phyloP scores from a whole-genome alignment of 2,329 filamentous ascomycete genomes.

The Cordyceps javanica region DNA sequence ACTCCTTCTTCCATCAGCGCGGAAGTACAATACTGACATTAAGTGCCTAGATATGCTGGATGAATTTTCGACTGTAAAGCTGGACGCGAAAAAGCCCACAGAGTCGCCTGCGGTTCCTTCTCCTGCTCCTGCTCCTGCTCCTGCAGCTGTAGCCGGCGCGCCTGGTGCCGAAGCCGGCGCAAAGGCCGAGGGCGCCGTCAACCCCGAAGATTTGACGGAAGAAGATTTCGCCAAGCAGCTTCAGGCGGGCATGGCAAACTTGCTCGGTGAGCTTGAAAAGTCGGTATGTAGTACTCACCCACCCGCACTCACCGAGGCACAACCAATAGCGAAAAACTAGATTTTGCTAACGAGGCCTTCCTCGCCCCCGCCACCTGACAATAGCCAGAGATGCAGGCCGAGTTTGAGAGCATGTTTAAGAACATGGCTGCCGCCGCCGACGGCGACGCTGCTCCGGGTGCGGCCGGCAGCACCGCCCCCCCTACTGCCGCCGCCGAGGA shows the following conservation, averaged over 20 bases:
- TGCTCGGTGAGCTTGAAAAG: slow-evolving; percentile 66
- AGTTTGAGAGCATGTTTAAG: slow-evolving; percentile 74
- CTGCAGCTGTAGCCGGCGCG: slow-evolving; percentile 14
- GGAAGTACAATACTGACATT: neutral
- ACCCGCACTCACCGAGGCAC: slow-evolving; percentile 6
- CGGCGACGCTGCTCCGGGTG: slow-evolving; percentile 31
- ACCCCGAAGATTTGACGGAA: slow-evolving; percentile 49
- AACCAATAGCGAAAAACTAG: no score
- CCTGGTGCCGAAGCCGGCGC: slow-evolving; percentile 15
- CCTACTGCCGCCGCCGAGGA: slow-evolving; percentile 47
- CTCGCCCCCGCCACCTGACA: neutral
- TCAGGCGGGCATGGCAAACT: slow-evolving; percentile 81
- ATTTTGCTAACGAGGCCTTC: neutral
- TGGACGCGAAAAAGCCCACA: slow-evolving; percentile 25
- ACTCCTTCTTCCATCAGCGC: neutral
- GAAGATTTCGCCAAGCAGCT: slow-evolving; percentile 79
- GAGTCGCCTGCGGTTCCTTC: slow-evolving; percentile 18
- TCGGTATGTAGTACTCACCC: slow-evolving; percentile 36
- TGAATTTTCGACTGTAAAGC: slow-evolving; percentile 68
- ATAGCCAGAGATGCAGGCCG: slow-evolving; percentile 65
- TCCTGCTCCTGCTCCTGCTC: slow-evolving; percentile 17
- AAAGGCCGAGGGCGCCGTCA: slow-evolving; percentile 15
- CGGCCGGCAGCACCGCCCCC: slow-evolving; percentile 27
- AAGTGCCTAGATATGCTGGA: slow-evolving; percentile 73
- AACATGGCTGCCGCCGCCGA: slow-evolving; percentile 54